phyloP scores from a whole-genome alignment of 2,329 filamentous ascomycete species.

The Fusarium sp. region DNA sequence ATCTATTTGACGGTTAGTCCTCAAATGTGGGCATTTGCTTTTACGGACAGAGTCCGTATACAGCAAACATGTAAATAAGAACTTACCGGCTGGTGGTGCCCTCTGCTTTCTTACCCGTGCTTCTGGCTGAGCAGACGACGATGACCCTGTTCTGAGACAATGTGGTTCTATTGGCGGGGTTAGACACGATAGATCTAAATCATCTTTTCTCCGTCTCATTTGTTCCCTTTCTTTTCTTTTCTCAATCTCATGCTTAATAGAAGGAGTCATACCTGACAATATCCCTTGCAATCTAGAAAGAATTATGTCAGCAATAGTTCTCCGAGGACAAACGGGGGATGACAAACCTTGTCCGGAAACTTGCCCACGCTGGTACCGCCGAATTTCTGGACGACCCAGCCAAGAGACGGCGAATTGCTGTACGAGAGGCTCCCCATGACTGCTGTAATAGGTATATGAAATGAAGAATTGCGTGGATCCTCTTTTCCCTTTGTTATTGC shows the following conservation, averaged over 20 bases:
- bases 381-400: conserved; percentile 95
- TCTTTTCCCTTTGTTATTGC: conserved; percentile 3
- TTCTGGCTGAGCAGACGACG: conserved; percentile 95
- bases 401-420: conserved; percentile 58
- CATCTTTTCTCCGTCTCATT: conserved; percentile 12
- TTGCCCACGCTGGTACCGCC: conserved; percentile 96
- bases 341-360: conserved; percentile 77
- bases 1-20: conserved; percentile 51
- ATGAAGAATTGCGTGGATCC: conserved; percentile 6
- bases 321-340: conserved; percentile 38
- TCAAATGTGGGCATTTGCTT: neutral
- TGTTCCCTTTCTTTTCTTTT: neutral
- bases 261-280: conserved; percentile 57
- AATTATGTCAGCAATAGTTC: conserved; percentile 14
- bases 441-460: conserved; percentile 5
- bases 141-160: conserved; percentile 81
- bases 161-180: conserved; percentile 55
- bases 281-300: conserved; percentile 57
- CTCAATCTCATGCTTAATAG: neutral
- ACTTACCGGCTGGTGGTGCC: conserved; percentile 95
- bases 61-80: neutral
- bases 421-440: conserved; percentile 53
- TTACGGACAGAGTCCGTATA: neutral
- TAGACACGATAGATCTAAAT: conserved; percentile 24
- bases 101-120: conserved; percentile 92